Evolutionary conservation across 805 yeast species (phyloP), one percentile per base, ranked within the genome.

Genomic region (Cyberlindnera misumaiensis): DNA sequence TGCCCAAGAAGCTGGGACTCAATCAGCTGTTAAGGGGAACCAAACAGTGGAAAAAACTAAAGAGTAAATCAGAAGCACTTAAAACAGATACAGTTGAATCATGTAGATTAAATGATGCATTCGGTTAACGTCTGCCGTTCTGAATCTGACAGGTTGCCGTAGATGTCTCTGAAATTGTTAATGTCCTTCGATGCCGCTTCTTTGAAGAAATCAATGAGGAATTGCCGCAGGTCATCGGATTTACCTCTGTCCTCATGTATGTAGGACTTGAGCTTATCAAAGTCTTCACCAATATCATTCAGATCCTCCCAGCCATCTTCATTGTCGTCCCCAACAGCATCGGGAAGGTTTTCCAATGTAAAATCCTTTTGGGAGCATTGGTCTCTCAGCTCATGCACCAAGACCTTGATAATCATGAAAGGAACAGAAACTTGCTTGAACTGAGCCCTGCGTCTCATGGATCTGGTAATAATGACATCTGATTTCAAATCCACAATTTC

Each of bases 391-490:
- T 90, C 97, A 22, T 73, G 65, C 4, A 81, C 56, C 34, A 90
- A 68, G 16, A 89, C 61, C 51, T 82, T 83, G 34, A 87, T 55
- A 16, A 90, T 86, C 53, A 86, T 88, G 30, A 70, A 67, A 12
- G 81, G 73, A 0, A 86, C 84, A 0, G 89, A 67, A 2, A 88
- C 68, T 51, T 72, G 76, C 0, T 83, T 75, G 48, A 72, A 86
- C 12, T 60, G 59, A 48, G 74, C 78, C 26, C 38, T 42, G 30
- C 39, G 38, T 4, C 94, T 77, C 81, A 80, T 83, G 0, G 96
- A 85, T 53, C 97, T 73, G 0, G 97, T 90, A 4, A 86, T 64
- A 27, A 90, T 88, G n/a, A 75, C 49, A 39, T 77, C 83, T 0
- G 73, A 70, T 12, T 68, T 67, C 1, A 56, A 51, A 51, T 77